phyloP scores from a whole-genome alignment of 2,329 filamentous ascomycete species.

The Pseudogymnoascus sp. region DNA sequence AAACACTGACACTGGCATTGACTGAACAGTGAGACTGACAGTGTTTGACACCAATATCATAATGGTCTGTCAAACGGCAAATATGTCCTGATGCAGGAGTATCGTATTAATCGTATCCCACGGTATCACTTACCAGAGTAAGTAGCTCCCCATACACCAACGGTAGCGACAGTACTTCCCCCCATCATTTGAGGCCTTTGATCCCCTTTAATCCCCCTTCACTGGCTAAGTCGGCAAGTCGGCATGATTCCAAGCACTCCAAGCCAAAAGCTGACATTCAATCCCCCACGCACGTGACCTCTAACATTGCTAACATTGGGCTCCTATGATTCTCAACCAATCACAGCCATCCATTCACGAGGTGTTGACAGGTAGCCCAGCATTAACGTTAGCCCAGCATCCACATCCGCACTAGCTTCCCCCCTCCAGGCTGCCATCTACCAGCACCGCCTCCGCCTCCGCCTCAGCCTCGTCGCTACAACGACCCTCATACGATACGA shows the following conservation, averaged over 20 bases:
- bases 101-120: background rate
- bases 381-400: background rate
- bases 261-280: background rate
- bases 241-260: background rate
- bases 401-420: background rate
- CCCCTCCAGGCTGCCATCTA: background rate
- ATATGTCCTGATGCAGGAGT: no score
- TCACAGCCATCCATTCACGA: background rate
- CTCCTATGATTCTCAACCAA: background rate
- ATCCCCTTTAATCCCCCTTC: background rate
- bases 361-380: background rate
- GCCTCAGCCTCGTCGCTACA: background rate
- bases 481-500: background rate
- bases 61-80: no score
- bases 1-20: no score
- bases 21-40: background rate
- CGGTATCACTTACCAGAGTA: background rate
- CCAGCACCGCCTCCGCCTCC: background rate
- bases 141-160: background rate
- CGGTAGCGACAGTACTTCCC: background rate
- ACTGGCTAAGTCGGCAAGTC: background rate
- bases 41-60: no score
- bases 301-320: background rate
- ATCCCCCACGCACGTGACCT: background rate
- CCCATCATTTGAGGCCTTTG: background rate